phyloP scores from a whole-genome alignment of 2,329 filamentous ascomycete species.

The Fragosphaeria purpurea region DNA sequence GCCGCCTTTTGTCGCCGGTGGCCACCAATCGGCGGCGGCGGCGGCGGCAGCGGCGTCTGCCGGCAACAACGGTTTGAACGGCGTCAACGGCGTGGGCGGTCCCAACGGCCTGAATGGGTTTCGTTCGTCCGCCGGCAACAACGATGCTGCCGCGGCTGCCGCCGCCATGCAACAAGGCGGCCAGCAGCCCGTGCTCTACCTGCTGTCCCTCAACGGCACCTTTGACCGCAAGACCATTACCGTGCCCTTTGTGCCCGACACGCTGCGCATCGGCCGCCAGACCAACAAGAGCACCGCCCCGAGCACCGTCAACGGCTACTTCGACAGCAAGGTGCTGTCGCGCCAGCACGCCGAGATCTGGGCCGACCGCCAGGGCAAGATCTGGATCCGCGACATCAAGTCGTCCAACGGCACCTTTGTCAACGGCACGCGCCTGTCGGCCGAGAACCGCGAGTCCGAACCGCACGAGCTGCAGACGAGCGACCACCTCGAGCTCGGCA shows the following conservation, averaged over 20 bases:
- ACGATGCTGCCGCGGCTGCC: slow-evolving; percentile 41
- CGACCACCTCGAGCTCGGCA: slow-evolving; percentile 88
- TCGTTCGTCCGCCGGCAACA: too few species aligned
- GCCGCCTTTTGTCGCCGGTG: slow-evolving; percentile 25
- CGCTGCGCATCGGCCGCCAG: slow-evolving; percentile 85
- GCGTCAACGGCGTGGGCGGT: slow-evolving; percentile 36
- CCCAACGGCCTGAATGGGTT: slow-evolving; percentile 38
- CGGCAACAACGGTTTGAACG: slow-evolving; percentile 20
- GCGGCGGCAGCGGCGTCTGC: too few species aligned
- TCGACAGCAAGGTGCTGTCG: slow-evolving; percentile 95
- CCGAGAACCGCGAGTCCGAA: slow-evolving; percentile 92
- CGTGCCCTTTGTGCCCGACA: slow-evolving; percentile 90
- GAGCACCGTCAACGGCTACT: slow-evolving; percentile 84
- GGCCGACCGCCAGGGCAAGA: slow-evolving; percentile 74
- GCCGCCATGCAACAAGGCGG: slow-evolving; percentile 36
- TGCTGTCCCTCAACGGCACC: slow-evolving; percentile 86
- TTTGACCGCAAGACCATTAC: slow-evolving; percentile 96
- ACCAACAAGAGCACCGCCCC: slow-evolving; percentile 95
- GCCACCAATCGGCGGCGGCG: slow-evolving; percentile 18
- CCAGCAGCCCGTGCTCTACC: slow-evolving; percentile 64
- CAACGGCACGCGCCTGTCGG: slow-evolving; percentile 80
- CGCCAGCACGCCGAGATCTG: slow-evolving; percentile 94
- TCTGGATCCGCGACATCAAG: slow-evolving; percentile 95
- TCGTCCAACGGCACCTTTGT: slow-evolving; percentile 98
- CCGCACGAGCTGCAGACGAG: slow-evolving; percentile 86